Percentiles rank a stretch among this genome's conserved stretches.
phyloP scores from a whole-genome alignment of 768 basidiomycete species.

The Tulasnella sp. region DNA sequence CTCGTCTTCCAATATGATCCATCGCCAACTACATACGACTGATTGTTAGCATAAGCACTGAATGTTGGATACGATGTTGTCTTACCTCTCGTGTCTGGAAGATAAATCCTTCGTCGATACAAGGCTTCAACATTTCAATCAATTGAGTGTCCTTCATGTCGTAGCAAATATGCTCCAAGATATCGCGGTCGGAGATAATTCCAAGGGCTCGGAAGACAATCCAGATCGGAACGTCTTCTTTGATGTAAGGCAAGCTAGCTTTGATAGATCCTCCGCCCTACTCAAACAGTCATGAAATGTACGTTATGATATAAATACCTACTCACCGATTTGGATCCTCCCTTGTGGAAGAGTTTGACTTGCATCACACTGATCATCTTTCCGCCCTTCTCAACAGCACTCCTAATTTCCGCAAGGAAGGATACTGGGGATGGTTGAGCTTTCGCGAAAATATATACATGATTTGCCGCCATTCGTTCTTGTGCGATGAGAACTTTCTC shows the following conservation, averaged over 20 bases:
- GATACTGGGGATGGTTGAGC: conserved; percentile 92
- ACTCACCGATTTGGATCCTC: conserved; percentile 79
- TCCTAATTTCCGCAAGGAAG: conserved; percentile 93
- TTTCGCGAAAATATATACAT: conserved; percentile 98
- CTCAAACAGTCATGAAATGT: not conserved
- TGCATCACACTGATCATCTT: conserved; percentile 97
- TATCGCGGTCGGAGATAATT: conserved; percentile 94
- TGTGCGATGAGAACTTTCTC: conserved; percentile 99
- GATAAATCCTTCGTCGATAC: conserved; percentile 96
- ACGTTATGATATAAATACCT: not conserved
- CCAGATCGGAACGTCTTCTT: conserved; percentile 97
- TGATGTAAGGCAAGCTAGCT: conserved; percentile 95
- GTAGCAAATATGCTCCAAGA: conserved; percentile 96
- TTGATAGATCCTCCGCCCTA: conserved; percentile 89
- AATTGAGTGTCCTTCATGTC: conserved; percentile 93
- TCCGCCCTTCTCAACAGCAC: conserved; percentile 94
- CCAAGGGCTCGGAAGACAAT: conserved; percentile 97
- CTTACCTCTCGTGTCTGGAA: conserved; percentile 90
- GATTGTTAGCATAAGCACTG: conserved; percentile 15
- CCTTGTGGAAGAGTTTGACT: conserved; percentile 91
- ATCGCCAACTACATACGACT: conserved; percentile 47
- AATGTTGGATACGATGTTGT: not conserved
- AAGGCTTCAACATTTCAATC: conserved; percentile 96
- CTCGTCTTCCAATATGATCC: conserved; percentile 97
- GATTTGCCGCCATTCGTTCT: conserved; percentile 98